Percentiles rank a stretch among this genome's conserved stretches.
phyloP scores from a whole-genome alignment of 2,329 filamentous ascomycete species.

The Fusarium hostae region DNA sequence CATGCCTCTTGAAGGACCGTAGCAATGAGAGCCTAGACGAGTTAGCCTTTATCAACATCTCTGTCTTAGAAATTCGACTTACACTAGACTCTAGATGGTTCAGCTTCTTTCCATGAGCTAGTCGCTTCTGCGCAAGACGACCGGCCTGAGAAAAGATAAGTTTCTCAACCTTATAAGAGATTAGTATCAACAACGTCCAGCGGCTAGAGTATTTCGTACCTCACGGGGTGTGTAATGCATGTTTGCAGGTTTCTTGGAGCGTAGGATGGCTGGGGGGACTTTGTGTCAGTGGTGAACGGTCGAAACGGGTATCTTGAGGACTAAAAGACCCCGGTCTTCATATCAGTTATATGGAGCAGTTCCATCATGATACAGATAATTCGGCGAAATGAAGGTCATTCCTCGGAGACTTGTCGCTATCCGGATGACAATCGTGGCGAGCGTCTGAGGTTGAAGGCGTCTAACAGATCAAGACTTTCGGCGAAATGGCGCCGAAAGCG shows the following conservation, averaged over 20 bases:
- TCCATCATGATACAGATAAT: fast-evolving
- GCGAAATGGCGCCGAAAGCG: not conserved
- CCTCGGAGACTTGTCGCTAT: fast-evolving
- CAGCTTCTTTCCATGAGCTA: not conserved
- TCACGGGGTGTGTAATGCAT: not conserved
- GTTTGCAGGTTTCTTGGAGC: not conserved
- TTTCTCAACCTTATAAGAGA: not conserved
- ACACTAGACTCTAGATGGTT: not conserved
- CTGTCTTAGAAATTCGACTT: no score
- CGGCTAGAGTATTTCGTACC: not conserved
- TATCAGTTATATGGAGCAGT: fast-evolving
- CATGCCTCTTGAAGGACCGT: not conserved
- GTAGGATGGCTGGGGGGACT: no score
- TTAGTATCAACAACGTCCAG: not conserved
- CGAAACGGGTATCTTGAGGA: not conserved
- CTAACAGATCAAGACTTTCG: not conserved
- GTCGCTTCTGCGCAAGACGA: not conserved
- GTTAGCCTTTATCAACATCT: no score
- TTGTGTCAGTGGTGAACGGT: not conserved
- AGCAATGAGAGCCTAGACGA: not conserved
- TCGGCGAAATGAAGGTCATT: not conserved
- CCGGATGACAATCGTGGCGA: no score
- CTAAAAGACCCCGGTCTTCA: not conserved
- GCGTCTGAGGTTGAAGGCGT: no score
- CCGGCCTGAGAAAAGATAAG: not conserved